Evolutionary conservation across 306 rosid genomes (phyloP).

Genomic region (Urtica urens): DNA sequence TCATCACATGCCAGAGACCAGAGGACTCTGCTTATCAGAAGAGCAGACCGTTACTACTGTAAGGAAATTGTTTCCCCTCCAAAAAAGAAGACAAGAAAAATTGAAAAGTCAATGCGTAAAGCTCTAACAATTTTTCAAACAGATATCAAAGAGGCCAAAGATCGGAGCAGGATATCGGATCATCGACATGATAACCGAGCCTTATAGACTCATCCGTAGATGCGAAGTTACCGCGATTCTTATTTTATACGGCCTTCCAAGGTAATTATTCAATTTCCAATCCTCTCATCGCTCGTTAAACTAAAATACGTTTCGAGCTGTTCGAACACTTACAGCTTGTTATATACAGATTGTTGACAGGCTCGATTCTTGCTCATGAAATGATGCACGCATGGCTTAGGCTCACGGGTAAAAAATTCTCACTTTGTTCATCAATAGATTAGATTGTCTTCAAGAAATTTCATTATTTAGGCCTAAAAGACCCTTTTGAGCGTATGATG

Average conservation of each 20-base stretch:
- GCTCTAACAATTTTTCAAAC: conserved; percentile 15
- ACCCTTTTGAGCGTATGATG: too few species aligned
- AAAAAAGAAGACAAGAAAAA: too few species aligned
- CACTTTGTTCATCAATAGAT: neutral
- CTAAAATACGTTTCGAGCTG: conserved; percentile 3
- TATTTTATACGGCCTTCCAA: conserved; percentile 88
- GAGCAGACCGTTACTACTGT: conserved; percentile 89
- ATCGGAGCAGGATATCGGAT: conserved; percentile 67
- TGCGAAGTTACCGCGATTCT: conserved; percentile 98
- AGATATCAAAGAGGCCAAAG: conserved; percentile 76
- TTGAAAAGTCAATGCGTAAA: neutral
- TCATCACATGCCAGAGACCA: conserved; percentile 91
- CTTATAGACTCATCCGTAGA: conserved; percentile 58
- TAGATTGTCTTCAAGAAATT: too few species aligned
- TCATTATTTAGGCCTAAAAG: too few species aligned
- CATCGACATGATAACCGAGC: conserved; percentile 86
- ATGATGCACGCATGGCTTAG: conserved; percentile 99
- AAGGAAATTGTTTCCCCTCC: conserved; percentile 20
- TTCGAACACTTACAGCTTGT: conserved; percentile 13
- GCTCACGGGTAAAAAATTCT: conserved; percentile 50
- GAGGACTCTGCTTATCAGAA: conserved; percentile 98
- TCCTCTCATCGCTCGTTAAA: too few species aligned
- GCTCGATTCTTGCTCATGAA: conserved; percentile 93
- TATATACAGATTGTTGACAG: conserved; percentile 73
- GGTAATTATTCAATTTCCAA: too few species aligned